phyloP scores from a whole-genome alignment of 805 yeast species.

The Pichia pseudocactophila region DNA sequence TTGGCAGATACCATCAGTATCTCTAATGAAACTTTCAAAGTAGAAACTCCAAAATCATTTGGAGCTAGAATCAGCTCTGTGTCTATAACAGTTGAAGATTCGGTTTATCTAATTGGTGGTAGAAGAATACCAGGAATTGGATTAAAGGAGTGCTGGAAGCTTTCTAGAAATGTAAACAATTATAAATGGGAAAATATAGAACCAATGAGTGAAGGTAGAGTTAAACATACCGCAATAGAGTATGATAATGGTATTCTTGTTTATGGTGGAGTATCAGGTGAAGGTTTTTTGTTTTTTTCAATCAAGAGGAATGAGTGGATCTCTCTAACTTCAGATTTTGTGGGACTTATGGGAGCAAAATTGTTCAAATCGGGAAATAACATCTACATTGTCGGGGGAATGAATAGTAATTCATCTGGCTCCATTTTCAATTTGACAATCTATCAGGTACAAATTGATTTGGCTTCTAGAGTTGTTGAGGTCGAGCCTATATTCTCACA shows the following conservation, averaged over 20 bases:
- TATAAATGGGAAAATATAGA: constrained; percentile 34
- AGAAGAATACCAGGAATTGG: constrained; percentile 49
- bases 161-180: constrained; percentile 8
- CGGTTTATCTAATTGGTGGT: constrained; percentile 50
- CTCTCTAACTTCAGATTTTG: not conserved
- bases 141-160: constrained; percentile 36
- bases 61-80: constrained; percentile 8
- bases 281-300: constrained; percentile 19
- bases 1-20: constrained; percentile 14
- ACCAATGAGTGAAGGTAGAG: constrained; percentile 37
- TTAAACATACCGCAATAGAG: constrained; percentile 40
- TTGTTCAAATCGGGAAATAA: constrained; percentile 8
- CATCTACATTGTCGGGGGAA: constrained; percentile 47
- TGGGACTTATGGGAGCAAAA: constrained; percentile 3
- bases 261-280: constrained; percentile 38
- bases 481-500: constrained; percentile 18
- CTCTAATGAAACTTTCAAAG: not conserved
- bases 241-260: constrained; percentile 30
- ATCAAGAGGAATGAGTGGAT: constrained; percentile 7
- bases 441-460: constrained; percentile 26
- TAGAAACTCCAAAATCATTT: constrained; percentile 2
- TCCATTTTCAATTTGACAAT: constrained; percentile 26
- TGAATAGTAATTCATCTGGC: constrained; percentile 5
- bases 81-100: not conserved
- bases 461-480: constrained; percentile 12